A percentile compares a stretch with the other conserved stretches of the same genome.
phyloP scores from a whole-genome alignment of 1,139 yeast genomes.

The Geotrichum phurueaensis region DNA sequence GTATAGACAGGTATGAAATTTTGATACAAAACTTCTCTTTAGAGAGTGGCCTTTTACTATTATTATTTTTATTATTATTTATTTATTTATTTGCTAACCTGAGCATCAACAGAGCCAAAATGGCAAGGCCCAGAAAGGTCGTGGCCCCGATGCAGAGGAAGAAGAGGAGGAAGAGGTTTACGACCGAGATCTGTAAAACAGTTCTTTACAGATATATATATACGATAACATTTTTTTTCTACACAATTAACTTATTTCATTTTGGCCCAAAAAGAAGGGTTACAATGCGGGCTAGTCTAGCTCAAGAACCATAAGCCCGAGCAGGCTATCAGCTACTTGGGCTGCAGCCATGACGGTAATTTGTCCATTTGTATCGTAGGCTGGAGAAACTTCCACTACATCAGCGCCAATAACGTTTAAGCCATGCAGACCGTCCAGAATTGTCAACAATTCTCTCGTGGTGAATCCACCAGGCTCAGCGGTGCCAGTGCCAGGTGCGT shows the following conservation, averaged over 20 bases:
- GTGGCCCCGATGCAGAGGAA: constrained; percentile 13
- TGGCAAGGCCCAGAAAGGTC: constrained; percentile 11
- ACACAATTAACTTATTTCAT: background rate
- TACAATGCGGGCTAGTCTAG: background rate
- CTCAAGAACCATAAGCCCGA: constrained; percentile 24
- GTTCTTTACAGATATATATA: background rate
- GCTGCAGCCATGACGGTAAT: constrained; percentile 72
- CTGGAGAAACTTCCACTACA: constrained; percentile 72
- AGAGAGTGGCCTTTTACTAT: background rate
- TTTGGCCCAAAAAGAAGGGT: background rate
- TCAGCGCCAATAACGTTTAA: constrained; percentile 70
- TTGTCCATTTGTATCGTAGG: constrained; percentile 57
- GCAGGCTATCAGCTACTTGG: constrained; percentile 46
- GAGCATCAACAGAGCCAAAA: constrained; percentile 10
- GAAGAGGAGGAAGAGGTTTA: constrained; percentile 16
- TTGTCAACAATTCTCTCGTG: constrained; percentile 61
- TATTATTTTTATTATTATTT: too few species aligned
- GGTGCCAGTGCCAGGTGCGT: constrained; percentile 80
- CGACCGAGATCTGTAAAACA: constrained; percentile 5
- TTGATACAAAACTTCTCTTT: background rate
- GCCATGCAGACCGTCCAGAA: constrained; percentile 53
- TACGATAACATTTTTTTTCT: background rate
- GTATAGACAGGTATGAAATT: constrained; percentile 47
- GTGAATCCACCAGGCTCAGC: constrained; percentile 78
- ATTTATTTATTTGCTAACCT: background rate